A percentile compares a stretch with the other conserved stretches of the same genome.
These are phyloP conservation scores for Carallia brachiata DNA, from an alignment of 345 rosid species.

Conservation along the genomic window DNA sequence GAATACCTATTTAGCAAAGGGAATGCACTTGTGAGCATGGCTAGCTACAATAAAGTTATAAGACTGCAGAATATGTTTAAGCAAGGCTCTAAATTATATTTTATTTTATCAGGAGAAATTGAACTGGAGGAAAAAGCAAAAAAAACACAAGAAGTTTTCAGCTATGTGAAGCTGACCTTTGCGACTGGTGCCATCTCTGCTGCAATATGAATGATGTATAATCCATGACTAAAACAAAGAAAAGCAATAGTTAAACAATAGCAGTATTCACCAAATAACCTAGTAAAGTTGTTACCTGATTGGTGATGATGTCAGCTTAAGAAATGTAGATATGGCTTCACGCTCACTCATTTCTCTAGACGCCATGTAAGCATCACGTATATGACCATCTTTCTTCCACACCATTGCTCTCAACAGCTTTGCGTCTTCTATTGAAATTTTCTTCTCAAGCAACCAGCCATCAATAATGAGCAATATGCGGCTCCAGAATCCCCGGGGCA, in stretches of 20 bases:
- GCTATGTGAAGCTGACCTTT: conserved; percentile 56
- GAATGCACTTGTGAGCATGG: background rate
- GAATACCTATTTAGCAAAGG: background rate
- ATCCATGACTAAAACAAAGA: conserved; percentile 71
- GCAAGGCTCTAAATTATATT: conserved; percentile 7
- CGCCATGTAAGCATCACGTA: conserved; percentile 56
- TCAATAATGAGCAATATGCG: conserved; percentile 71
- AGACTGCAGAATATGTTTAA: background rate
- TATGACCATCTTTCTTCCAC: conserved; percentile 70
- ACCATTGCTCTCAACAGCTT: conserved; percentile 71
- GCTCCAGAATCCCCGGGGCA: conserved; percentile 95
- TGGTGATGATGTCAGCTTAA: conserved; percentile 55
- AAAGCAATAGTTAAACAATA: conserved; percentile 33
- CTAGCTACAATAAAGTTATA: background rate
- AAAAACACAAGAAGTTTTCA: conserved; percentile 12
- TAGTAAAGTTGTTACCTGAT: conserved; percentile 46
- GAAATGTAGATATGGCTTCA: conserved; percentile 61
- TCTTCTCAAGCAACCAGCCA: conserved; percentile 95
- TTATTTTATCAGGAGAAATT: conserved; percentile 3
- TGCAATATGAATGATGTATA: conserved; percentile 82
- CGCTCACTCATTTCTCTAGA: conserved; percentile 66
- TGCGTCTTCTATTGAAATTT: conserved; percentile 61
- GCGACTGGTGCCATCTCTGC: conserved; percentile 99
- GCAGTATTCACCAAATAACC: conserved; percentile 5
- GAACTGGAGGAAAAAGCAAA: background rate